A percentile compares a stretch with the other conserved stretches of the same genome.
These are phyloP conservation scores for Kalanchoe fedtschenkoi DNA, from an alignment of 164 flowering plant genomes.

Conservation along the genomic window DNA sequence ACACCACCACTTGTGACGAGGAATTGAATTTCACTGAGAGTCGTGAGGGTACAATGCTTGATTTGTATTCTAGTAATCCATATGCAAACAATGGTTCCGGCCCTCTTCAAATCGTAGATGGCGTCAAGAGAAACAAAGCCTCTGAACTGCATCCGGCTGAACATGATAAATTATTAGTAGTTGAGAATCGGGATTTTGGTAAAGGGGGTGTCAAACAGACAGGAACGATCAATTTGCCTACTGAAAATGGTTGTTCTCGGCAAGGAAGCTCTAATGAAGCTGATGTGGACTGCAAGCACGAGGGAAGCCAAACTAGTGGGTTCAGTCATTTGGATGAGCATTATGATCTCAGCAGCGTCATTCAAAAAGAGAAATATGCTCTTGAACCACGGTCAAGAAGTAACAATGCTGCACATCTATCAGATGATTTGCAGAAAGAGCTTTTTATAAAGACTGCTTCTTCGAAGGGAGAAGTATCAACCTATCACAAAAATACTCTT, in stretches of 20 bases:
- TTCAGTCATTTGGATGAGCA: conserved; percentile 31
- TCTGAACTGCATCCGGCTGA: conserved; percentile 28
- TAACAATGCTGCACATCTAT: conserved; percentile 19
- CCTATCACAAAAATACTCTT: conserved; percentile 21
- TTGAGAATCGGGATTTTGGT: conserved; percentile 17
- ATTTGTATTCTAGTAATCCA: conserved; percentile 48
- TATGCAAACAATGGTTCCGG: conserved; percentile 35
- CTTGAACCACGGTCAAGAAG: conserved; percentile 30
- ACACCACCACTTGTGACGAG: conserved; percentile 25
- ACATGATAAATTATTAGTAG: conserved; percentile 17
- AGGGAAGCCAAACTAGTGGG: conserved; percentile 21
- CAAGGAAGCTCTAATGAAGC: conserved; percentile 40
- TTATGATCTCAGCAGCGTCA: conserved; percentile 9
- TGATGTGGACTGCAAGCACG: conserved; percentile 28
- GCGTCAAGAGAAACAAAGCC: conserved; percentile 11
- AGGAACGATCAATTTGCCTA: conserved; percentile 26
- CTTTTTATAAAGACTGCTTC: conserved; percentile 66
- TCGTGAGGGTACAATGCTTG: conserved; percentile 37
- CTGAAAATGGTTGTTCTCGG: conserved; percentile 40
- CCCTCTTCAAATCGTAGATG: conserved; percentile 19
- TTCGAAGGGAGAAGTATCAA: conserved; percentile 31
- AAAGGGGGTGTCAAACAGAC: conserved; percentile 19
- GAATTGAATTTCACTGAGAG: conserved; percentile 33
- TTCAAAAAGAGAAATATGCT: conserved; percentile 23
- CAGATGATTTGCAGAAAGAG: conserved; percentile 54